These are phyloP conservation scores for Myxozyma vanderwaltii DNA, from an alignment of 805 yeast species.

Conservation along the genomic window DNA sequence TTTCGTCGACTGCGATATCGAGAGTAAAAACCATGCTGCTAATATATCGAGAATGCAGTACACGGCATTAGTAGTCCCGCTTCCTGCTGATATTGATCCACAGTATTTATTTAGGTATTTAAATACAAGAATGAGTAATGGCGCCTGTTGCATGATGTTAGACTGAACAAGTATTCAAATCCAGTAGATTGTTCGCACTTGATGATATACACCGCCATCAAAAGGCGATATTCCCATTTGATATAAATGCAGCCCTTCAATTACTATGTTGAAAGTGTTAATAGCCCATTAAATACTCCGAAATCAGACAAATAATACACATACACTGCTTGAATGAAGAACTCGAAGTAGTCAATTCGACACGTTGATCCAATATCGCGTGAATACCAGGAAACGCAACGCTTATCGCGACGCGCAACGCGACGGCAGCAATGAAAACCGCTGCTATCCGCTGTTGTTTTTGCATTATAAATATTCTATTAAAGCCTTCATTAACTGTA, in stretches of 20 bases:
- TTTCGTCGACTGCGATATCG: constrained; percentile 45
- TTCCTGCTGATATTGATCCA: constrained; percentile 46
- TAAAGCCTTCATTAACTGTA: no score
- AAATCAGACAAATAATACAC: constrained; percentile 39
- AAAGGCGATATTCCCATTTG: constrained; percentile 64
- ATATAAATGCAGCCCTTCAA: constrained; percentile 68
- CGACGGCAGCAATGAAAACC: constrained; percentile 10
- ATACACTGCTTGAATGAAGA: constrained; percentile 59
- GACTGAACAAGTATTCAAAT: not conserved
- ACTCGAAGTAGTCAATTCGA: constrained; percentile 71
- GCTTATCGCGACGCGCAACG: constrained; percentile 13
- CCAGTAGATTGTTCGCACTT: constrained; percentile 38
- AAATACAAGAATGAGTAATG: constrained; percentile 44
- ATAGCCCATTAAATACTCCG: no score
- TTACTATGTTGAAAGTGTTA: constrained; percentile 43
- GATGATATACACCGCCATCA: constrained; percentile 84
- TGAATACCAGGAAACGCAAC: constrained; percentile 19
- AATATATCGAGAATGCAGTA: constrained; percentile 63
- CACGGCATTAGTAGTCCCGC: constrained; percentile 43
- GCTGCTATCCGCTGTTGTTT: not conserved
- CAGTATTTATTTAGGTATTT: constrained; percentile 62
- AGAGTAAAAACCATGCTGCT: constrained; percentile 56
- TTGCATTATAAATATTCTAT: not conserved
- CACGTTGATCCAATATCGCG: constrained; percentile 50
- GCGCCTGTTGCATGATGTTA: constrained; percentile 10